A percentile compares a stretch with the other conserved stretches of the same genome.
These are phyloP conservation scores for Zychaea mexicana DNA, from an alignment of 371 early-diverging fungal species.

Conservation along the genomic window DNA sequence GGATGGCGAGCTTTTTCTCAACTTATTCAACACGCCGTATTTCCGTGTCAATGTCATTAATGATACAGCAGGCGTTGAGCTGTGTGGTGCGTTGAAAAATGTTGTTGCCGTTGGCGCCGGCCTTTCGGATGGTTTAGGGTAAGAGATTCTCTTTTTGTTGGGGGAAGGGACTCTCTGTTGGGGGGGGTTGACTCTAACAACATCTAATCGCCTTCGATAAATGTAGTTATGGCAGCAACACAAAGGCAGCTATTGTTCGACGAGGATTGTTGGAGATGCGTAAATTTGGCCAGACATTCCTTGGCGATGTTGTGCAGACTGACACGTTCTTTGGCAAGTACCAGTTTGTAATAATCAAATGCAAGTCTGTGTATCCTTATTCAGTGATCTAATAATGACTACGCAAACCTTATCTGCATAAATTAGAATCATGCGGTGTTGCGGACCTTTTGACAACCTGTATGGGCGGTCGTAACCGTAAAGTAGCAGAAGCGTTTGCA, in stretches of 20 bases:
- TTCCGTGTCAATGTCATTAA: slow-evolving; percentile 84
- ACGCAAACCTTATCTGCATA: background rate
- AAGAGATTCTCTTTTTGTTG: background rate
- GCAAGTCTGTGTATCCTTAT: no score
- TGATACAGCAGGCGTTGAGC: slow-evolving; percentile 93
- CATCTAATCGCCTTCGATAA: background rate
- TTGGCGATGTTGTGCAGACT: slow-evolving; percentile 71
- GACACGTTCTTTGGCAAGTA: slow-evolving; percentile 80
- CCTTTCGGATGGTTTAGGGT: slow-evolving; percentile 86
- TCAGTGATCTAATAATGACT: no score
- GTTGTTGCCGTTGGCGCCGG: slow-evolving; percentile 98
- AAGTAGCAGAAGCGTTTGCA: slow-evolving; percentile 89
- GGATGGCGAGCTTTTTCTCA: slow-evolving; percentile 77
- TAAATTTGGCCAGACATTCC: slow-evolving; percentile 86
- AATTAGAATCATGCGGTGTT: slow-evolving; percentile 89
- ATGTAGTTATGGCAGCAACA: slow-evolving; percentile 80
- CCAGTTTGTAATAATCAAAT: background rate
- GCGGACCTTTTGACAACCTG: slow-evolving; percentile 94
- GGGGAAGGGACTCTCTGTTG: background rate
- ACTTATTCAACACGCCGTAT: slow-evolving; percentile 86
- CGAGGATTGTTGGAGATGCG: slow-evolving; percentile 96
- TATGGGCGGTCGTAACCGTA: slow-evolving; percentile 95
- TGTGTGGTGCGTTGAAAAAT: slow-evolving; percentile 99
- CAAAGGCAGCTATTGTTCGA: slow-evolving; percentile 97
- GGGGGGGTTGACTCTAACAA: background rate